Evolutionary conservation across 2,329 filamentous ascomycete species (phyloP).

Genomic region (Sporothrix brunneoviolacea): DNA sequence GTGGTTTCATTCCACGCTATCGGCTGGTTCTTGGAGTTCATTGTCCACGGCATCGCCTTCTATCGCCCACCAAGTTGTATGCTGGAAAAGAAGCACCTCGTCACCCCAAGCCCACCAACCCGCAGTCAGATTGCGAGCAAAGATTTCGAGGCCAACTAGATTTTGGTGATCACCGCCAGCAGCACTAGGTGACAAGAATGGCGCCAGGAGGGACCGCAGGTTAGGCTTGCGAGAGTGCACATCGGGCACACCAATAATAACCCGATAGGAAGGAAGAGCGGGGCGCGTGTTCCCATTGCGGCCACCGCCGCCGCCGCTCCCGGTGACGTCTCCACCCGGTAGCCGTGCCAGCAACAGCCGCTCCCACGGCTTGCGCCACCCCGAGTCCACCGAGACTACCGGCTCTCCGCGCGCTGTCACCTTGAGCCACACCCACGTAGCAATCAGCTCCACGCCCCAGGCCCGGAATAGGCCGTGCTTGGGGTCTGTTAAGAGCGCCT

Average conservation of each 20-base stretch:
- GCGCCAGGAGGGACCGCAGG: slow-evolving; percentile 52
- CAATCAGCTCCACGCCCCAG: slow-evolving; percentile 59
- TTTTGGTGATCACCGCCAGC: slow-evolving; percentile 36
- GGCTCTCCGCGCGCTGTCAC: slow-evolving; percentile 59
- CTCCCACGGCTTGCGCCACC: slow-evolving; percentile 73
- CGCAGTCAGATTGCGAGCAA: slow-evolving; percentile 65
- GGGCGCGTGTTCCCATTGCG: neutral
- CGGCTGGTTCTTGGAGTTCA: neutral
- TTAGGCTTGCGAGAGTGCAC: slow-evolving; percentile 75
- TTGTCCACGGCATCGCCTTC: neutral
- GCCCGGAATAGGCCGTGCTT: slow-evolving; percentile 51
- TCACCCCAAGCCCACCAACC: slow-evolving; percentile 78
- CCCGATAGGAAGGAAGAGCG: slow-evolving; percentile 33
- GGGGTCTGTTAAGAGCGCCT: slow-evolving; percentile 47
- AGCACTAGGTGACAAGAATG: neutral
- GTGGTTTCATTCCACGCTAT: too few species aligned
- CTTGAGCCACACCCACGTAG: slow-evolving; percentile 78
- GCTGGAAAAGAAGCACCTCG: slow-evolving; percentile 65
- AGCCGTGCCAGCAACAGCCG: slow-evolving; percentile 56
- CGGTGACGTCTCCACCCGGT: too few species aligned
- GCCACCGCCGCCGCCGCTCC: slow-evolving; percentile 31
- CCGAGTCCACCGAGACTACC: slow-evolving; percentile 51
- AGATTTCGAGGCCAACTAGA: slow-evolving; percentile 64
- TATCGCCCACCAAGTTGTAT: slow-evolving; percentile 20
- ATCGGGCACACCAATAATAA: slow-evolving; percentile 66